A percentile compares a stretch with the other conserved stretches of the same genome.
These are phyloP conservation scores for Pachysolen tannophilus DNA, from an alignment of 805 yeast genomes.

Conservation along the genomic window DNA sequence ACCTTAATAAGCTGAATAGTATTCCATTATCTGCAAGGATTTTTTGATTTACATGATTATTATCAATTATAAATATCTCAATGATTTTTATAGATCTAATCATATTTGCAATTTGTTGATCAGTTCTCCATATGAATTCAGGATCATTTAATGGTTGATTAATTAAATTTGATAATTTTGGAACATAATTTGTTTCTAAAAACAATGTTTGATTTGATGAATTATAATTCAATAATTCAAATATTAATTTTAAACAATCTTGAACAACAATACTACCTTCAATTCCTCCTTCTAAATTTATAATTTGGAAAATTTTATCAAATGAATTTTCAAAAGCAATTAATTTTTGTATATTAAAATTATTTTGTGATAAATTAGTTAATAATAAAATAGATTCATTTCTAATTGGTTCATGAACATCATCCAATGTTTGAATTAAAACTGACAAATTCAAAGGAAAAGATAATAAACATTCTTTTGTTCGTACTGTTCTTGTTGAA, in stretches of 20 bases:
- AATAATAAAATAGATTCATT: slow-evolving; percentile 82
- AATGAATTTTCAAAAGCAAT: slow-evolving; percentile 94
- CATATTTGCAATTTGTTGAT: slow-evolving; percentile 63
- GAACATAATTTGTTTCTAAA: slow-evolving; percentile 74
- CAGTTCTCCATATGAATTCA: slow-evolving; percentile 59
- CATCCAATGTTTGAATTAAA: slow-evolving; percentile 55
- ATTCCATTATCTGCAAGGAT: slow-evolving; percentile 54
- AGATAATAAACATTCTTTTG: slow-evolving; percentile 65
- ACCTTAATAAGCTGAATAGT: slow-evolving; percentile 53
- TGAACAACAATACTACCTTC: slow-evolving; percentile 86
- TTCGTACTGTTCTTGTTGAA: slow-evolving; percentile 62
- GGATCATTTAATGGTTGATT: slow-evolving; percentile 48
- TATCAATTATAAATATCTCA: slow-evolving; percentile 63
- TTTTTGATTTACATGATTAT: slow-evolving; percentile 60
- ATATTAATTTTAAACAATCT: slow-evolving; percentile 73
- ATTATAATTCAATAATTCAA: slow-evolving; percentile 70
- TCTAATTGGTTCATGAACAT: slow-evolving; percentile 74
- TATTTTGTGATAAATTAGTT: slow-evolving; percentile 73
- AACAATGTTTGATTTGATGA: slow-evolving; percentile 86
- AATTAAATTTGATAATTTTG: slow-evolving; percentile 53
- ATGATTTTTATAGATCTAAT: slow-evolving; percentile 64
- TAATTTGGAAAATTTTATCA: slow-evolving; percentile 70
- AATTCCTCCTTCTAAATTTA: slow-evolving; percentile 82
- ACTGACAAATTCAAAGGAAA: slow-evolving; percentile 77
- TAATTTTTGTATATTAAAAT: slow-evolving; percentile 80